Percentiles rank a stretch among this genome's conserved stretches.
phyloP scores from a whole-genome alignment of 495 filamentous ascomycete genomes.

The Stereocaulon alpinum region DNA sequence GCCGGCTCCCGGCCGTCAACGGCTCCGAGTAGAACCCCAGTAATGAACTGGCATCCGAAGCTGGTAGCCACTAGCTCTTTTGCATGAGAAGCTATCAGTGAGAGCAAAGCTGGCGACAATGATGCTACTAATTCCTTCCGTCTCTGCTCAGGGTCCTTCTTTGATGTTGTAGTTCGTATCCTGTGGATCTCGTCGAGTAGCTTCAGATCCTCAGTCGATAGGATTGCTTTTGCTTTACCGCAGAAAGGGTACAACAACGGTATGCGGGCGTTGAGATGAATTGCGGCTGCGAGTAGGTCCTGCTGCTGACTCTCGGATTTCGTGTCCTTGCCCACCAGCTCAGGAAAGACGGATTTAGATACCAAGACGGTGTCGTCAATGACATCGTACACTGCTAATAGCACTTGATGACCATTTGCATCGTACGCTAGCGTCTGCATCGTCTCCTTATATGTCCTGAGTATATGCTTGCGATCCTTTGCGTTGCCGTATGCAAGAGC shows the following conservation, averaged over 20 bases:
- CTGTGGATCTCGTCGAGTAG: slow-evolving; percentile 64
- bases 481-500: slow-evolving; percentile 72
- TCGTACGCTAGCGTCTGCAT: slow-evolving; percentile 75
- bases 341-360: slow-evolving; percentile 73
- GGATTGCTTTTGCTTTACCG: slow-evolving; percentile 59
- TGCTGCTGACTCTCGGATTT: slow-evolving; percentile 34
- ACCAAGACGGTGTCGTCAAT: slow-evolving; percentile 87
- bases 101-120: slow-evolving; percentile 56
- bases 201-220: slow-evolving; percentile 48
- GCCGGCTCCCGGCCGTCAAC: slow-evolving; percentile 61
- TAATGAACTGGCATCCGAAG: slow-evolving; percentile 79
- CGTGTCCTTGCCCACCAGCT: slow-evolving; percentile 61
- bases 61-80: slow-evolving; percentile 56
- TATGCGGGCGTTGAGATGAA: slow-evolving; percentile 61
- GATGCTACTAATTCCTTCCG: slow-evolving; percentile 62
- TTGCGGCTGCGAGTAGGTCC: slow-evolving; percentile 48
- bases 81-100: slow-evolving; percentile 58
- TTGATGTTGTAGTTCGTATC: slow-evolving; percentile 68
- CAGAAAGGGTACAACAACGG: slow-evolving; percentile 78
- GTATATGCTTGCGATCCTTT: slow-evolving; percentile 84
- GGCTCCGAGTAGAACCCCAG: slow-evolving; percentile 70
- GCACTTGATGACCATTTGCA: slow-evolving; percentile 62
- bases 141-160: slow-evolving; percentile 72
- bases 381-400: slow-evolving; percentile 77
- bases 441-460: slow-evolving; percentile 77